These are phyloP conservation scores for Oligophagozyma castellii DNA, from an alignment of 1,139 yeast species.

Conservation along the genomic window DNA sequence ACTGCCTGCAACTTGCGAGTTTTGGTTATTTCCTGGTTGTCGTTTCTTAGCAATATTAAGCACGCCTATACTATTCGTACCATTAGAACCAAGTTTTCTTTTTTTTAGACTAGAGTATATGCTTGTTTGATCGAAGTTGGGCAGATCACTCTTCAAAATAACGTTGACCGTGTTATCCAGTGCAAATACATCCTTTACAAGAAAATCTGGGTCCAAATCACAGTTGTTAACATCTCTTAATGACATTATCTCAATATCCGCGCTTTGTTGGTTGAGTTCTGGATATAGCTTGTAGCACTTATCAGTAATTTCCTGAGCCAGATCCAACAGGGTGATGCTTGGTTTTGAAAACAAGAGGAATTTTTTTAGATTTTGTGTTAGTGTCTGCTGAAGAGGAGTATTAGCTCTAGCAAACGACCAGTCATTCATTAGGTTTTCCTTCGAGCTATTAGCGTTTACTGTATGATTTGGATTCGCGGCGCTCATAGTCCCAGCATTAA, in stretches of 20 bases:
- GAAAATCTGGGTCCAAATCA: conserved; percentile 67
- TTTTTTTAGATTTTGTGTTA: conserved; percentile 25
- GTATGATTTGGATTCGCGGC: conserved; percentile 1
- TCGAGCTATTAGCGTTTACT: conserved; percentile 1
- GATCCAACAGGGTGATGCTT: conserved; percentile 30
- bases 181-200: conserved; percentile 47
- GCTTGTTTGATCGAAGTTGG: conserved; percentile 9
- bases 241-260: conserved; percentile 37
- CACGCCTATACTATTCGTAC: conserved; percentile 4
- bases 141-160: conserved; percentile 32
- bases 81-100: conserved; percentile 14
- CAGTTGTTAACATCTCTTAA: conserved; percentile 54
- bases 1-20: background rate
- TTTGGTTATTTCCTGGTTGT: conserved; percentile 1
- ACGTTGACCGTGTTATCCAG: conserved; percentile 42
- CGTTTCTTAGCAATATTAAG: conserved; percentile 19
- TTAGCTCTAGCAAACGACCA: too few relatives aligned
- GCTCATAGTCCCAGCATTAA: conserved; percentile 4
- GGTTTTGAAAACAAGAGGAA: conserved; percentile 50
- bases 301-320: conserved; percentile 36
- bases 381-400: conserved; percentile 1
- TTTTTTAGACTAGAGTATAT: conserved; percentile 12
- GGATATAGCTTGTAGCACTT: conserved; percentile 55
- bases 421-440: too few relatives aligned
- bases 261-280: conserved; percentile 27